Evolutionary conservation across 2,329 filamentous ascomycete species (phyloP), one percentile per base, ranked within the genome.

Genomic region (Colletotrichum tabaci): DNA sequence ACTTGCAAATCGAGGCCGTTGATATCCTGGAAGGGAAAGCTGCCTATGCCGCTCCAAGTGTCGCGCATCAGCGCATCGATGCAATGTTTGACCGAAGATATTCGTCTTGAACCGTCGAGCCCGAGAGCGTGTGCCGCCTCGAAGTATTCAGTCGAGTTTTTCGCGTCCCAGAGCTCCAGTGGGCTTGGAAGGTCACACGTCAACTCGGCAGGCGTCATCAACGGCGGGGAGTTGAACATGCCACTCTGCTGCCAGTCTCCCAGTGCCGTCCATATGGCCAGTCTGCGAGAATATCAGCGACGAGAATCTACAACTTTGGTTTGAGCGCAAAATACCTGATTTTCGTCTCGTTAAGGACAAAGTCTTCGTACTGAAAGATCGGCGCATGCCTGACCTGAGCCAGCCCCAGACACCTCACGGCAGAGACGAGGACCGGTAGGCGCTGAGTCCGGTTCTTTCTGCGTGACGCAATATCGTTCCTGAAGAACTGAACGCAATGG

Each of bases 161-260:
- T 62, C 0, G 78, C 74, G 26, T 79, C 75, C 77, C 77, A 80
- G 0, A 80, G 71, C 15, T 75, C 73, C 0, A 61, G 61, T 6
- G 75, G 64, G 42, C 76, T 77, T 0, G 78, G 76, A 3, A 78
- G 62, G n/a, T 76, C 72, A 35, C 74, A 76, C 0, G 71, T 76
- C 56, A 80, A 64, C 60, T 80, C 78, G 35, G 64, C 49, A 10
- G 74, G 73, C 1, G 75, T 74, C 21, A 75, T 76, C 13, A 72
- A 38, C 2, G 74, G 71, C n/a, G 75, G 76, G 3, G 62, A 64
- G 56, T 78, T 75, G 55, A 74, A 76, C 63, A 77, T 72, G 57
- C 78, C 75, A 26, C 69, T 60, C 40, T 80, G 77, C 26, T 79
- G 77, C 76, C 77, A 79, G 63, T 79, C 77, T 8, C 69, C 68